Base-by-base conservation (phyloP, 2,329 filamentous ascomycete genomes). In the Cercospora zeae-maydis region DNA sequence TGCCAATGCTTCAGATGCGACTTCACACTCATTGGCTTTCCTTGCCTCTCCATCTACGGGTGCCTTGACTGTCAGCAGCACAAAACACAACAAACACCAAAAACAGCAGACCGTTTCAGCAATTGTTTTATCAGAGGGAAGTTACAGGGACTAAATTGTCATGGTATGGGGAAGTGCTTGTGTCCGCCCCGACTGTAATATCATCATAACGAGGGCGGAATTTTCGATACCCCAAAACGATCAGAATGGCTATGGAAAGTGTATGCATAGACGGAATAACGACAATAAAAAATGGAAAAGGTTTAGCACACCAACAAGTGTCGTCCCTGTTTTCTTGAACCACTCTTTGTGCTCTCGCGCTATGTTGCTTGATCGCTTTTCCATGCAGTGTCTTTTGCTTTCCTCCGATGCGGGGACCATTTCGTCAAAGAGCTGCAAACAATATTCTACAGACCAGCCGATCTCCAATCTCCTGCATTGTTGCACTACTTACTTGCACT, bases 231-330 rank as follows among this genome's bases (percentile, higher is more conserved):
- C 52, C 58, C 33, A 58, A 58, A 59, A 59, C 16, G 31, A 33
- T 58, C 61, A 54, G 37, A 53, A 62, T 53, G 51, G 52, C 19
- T 51, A 57, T 24, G 27, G 36, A 21, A 47, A 27, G 34, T 53
- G 57, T 63, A 63, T 27, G 54, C 37, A 63, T 56, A 63, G 56
- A 63, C 21, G 56, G 51, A 34, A 63, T 39, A 56, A 63, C 51
- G 61, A 63, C 31, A 11, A 34, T 14, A 39, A 59, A 52, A 52
- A 59, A 37, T 16, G 42, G 16, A 39, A 59, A 37, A 27, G 45
- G 31, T 16, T 53, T 53, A 19, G 49, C 49, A 53, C 49, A 49
- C 21, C 42, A 27, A 49, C 13, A n/a, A n/a, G 14, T 10, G 21
- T n/a, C 42, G 11, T 14, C 42, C 2, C 3, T 36, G 7, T 3